Evolutionary conservation across 352 stramenopile species (phyloP).

Genomic region (Globisporangium iwayamae): DNA sequence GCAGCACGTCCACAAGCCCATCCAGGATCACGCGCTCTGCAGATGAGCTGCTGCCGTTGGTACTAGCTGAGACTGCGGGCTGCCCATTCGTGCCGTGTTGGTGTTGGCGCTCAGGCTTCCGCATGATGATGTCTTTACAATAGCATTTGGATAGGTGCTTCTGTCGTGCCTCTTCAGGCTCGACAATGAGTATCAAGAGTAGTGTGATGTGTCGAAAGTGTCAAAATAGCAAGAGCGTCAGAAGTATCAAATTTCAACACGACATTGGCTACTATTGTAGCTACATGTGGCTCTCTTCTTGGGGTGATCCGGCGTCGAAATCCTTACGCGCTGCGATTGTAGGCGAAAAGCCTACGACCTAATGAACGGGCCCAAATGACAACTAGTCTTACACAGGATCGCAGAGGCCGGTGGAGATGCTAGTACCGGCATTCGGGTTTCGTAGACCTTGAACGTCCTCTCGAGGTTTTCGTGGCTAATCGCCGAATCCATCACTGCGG

Average conservation of each 20-base stretch:
- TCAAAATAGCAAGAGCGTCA: too few relatives aligned
- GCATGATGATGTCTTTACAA: background rate
- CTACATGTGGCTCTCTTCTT: too few relatives aligned
- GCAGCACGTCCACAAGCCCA: conserved; percentile 44
- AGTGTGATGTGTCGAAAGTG: background rate
- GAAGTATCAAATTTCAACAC: too few relatives aligned
- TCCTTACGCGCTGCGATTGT: too few relatives aligned
- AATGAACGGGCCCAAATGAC: too few relatives aligned
- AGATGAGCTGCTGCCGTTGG: background rate
- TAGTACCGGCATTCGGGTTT: too few relatives aligned
- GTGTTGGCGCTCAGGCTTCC: background rate
- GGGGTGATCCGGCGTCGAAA: too few relatives aligned
- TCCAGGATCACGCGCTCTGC: conserved; percentile 21
- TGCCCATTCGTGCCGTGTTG: background rate
- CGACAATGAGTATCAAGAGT: background rate
- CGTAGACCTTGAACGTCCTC: too few relatives aligned
- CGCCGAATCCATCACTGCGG: background rate
- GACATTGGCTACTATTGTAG: too few relatives aligned
- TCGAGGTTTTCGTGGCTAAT: background rate
- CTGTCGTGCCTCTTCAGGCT: conserved; percentile 3
- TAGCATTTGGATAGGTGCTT: background rate
- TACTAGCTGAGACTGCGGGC: background rate
- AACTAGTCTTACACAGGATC: too few relatives aligned
- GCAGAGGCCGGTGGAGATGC: too few relatives aligned
- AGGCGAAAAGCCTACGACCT: too few relatives aligned